Base-by-base conservation (phyloP, 164 flowering plant species). In the Annona squamosa region DNA sequence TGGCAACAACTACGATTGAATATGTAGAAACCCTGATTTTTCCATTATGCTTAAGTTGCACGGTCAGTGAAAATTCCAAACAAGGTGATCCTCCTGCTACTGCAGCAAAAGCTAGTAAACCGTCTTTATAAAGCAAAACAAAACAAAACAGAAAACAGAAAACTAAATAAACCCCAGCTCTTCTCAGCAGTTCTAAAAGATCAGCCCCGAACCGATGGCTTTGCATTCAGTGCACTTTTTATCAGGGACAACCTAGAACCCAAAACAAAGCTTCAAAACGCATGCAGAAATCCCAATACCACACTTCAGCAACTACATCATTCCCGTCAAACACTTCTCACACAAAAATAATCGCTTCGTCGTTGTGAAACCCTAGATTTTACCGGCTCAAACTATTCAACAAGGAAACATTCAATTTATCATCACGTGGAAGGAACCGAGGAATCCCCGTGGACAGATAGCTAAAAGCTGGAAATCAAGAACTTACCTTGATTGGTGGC, bases 401-500 rank as follows among this genome's bases (percentile, higher is more conserved):
- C 67, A 3, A n/a, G 41, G 37, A 19, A 41, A 7, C 43, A 64
- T 12, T 64, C 37, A 9, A 19, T 37, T 64, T 43, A 64, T 19
- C 67, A 64, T 13, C 3, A 64, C 9, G 42, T 37, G 3, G 13
- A 52, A 2, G 59, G 59, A 52, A 52, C 13, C 59, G 9, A 52
- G 59, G 17, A 52, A 12, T 16, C 59, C 59, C 13, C 9, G 1
- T 19, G 37, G 45, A 64, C 19, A 26, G 67, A 26, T 3, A 26
- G 1, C 41, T 64, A 12, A 3, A 41, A 63, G 37, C 65, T 52
- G 13, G 59, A 52, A 52, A 52, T 12, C 59, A 52, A 10, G 48
- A 66, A 12, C n/a, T 73, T 18, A 86, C 96, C 89, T 83, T 83
- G 87, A 77, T 75, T 74, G 73, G 79, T 77, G 10, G 78, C 73